These are phyloP conservation scores for Puccinia horiana DNA, from an alignment of 1,284 basidiomycete genomes.

Conservation along the genomic window DNA sequence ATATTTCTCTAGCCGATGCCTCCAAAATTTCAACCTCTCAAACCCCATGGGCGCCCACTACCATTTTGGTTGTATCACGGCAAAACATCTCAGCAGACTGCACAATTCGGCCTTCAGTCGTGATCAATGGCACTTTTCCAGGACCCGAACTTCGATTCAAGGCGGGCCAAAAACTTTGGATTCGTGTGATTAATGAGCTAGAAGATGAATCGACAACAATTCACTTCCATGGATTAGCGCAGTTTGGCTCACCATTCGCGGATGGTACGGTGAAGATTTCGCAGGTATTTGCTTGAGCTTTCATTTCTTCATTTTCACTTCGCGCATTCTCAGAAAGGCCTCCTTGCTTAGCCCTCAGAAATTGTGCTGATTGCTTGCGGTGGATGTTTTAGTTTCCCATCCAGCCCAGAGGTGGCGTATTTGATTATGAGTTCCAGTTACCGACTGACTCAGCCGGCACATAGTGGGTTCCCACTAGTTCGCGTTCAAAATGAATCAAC, in stretches of 20 bases:
- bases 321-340: too few species aligned
- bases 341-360: too few species aligned
- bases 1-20: not conserved
- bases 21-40: not conserved
- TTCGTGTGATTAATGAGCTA: conserved; percentile 45
- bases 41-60: conserved; percentile 28
- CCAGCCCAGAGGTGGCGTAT: conserved; percentile 21
- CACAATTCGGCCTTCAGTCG: conserved; percentile 23
- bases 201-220: conserved; percentile 29
- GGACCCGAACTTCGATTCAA: conserved; percentile 41
- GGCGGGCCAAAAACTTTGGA: conserved; percentile 40
- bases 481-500: not conserved
- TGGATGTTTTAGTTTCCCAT: conserved; percentile 33
- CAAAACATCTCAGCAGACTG: conserved; percentile 24
- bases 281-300: conserved; percentile 10
- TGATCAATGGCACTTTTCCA: conserved; percentile 40
- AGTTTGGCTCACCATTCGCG: conserved; percentile 46
- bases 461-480: conserved; percentile 42
- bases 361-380: not conserved
- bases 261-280: conserved; percentile 38
- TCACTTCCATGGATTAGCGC: conserved; percentile 46
- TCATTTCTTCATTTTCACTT: too few species aligned
- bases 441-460: conserved; percentile 32
- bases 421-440: conserved; percentile 49
- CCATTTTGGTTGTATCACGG: conserved; percentile 20